A percentile compares a stretch with the other conserved stretches of the same genome.
These are phyloP conservation scores for Coffea canephora DNA, from an alignment of 257 asterid genomes.

Conservation along the genomic window DNA sequence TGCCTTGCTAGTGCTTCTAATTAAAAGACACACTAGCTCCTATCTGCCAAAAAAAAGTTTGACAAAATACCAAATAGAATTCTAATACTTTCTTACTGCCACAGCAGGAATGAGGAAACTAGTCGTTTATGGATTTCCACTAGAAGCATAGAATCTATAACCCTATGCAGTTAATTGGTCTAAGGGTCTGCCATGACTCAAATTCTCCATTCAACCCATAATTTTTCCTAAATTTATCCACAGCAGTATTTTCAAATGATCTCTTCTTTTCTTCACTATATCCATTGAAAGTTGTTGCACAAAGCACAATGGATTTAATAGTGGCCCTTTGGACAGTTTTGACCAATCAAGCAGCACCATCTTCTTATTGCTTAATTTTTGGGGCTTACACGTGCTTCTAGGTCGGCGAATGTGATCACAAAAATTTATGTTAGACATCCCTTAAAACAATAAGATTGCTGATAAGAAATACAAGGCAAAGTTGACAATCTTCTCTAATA, in stretches of 20 bases:
- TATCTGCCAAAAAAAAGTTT: too few relatives aligned
- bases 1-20: not conserved
- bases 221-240: not conserved
- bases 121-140: too few relatives aligned
- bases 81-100: too few relatives aligned
- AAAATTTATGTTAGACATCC: not conserved
- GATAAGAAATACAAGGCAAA: too few relatives aligned
- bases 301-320: not conserved
- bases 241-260: not conserved
- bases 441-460: too few relatives aligned
- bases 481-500: too few relatives aligned
- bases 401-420: not conserved
- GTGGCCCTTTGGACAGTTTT: not conserved
- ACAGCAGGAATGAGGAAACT: too few relatives aligned
- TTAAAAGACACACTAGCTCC: not conserved
- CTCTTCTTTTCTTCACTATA: not conserved
- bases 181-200: not conserved
- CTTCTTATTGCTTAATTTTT: not conserved
- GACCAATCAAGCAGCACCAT: not conserved
- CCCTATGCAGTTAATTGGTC: not conserved
- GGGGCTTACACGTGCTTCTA: not conserved
- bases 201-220: not conserved
- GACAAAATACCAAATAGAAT: too few relatives aligned
- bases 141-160: not conserved
- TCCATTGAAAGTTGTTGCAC: not conserved